Percentiles rank a stretch among this genome's conserved stretches.
Evolutionary conservation across 306 rosid species (phyloP).

Genomic region (Malus domestica): ASM211411v1 NC_041805.1:1587501-1588000

Average conservation of each 20-base stretch:
- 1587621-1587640: not conserved
- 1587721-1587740: not conserved
- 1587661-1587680: not conserved
- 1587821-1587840: slow-evolving; percentile 71
- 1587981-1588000: not conserved
- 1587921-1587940: slow-evolving; percentile 26
- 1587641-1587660: not conserved
- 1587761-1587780: slow-evolving; percentile 76
- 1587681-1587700: not conserved
- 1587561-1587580: not conserved
- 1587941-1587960: slow-evolving; percentile 4
- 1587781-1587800: slow-evolving; percentile 61
- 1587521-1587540: slow-evolving; percentile 83
- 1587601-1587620: not conserved
- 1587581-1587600: not conserved
- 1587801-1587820: slow-evolving; percentile 61
- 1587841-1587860: slow-evolving; percentile 8
- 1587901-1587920: slow-evolving; percentile 45
- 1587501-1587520: slow-evolving; percentile 86
- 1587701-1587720: not conserved
- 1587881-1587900: slow-evolving; percentile 24
- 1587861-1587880: slow-evolving; percentile 3
- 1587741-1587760: slow-evolving; percentile 90
- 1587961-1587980: not conserved
- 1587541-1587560: not conserved